phyloP scores from a whole-genome alignment of 345 rosid species.

The Capsella bursapastoris region DNA sequence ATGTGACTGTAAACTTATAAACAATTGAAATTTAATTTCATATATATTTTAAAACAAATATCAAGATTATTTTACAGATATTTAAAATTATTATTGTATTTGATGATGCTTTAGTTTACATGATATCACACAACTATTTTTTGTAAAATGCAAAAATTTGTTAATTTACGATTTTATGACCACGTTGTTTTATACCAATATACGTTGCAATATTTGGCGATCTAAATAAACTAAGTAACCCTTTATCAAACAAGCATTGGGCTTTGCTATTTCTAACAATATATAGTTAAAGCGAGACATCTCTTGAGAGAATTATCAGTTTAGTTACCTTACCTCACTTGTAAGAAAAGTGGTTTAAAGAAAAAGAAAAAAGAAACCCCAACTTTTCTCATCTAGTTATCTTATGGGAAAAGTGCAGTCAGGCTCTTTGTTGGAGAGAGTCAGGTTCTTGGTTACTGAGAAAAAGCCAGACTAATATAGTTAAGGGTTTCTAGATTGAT shows the following conservation, averaged over 20 bases:
- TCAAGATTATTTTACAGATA: too few relatives aligned
- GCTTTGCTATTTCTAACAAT: background rate
- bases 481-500: background rate
- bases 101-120: background rate
- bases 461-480: background rate
- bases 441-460: constrained; percentile 13
- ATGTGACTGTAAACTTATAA: background rate
- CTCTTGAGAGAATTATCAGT: constrained; percentile 2
- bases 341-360: constrained; percentile 22
- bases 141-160: background rate
- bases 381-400: constrained; percentile 1
- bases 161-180: background rate
- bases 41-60: background rate
- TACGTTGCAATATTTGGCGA: background rate
- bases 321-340: constrained; percentile 25
- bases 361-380: background rate
- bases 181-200: background rate
- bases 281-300: constrained; percentile 24
- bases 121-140: background rate
- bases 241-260: constrained; percentile 1
- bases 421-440: constrained; percentile 6
- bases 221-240: background rate
- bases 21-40: background rate
- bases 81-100: background rate
- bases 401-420: constrained; percentile 10